These are phyloP conservation scores for Madurella fahalii DNA, from an alignment of 2,329 filamentous ascomycete genomes.

Conservation along the genomic window DNA sequence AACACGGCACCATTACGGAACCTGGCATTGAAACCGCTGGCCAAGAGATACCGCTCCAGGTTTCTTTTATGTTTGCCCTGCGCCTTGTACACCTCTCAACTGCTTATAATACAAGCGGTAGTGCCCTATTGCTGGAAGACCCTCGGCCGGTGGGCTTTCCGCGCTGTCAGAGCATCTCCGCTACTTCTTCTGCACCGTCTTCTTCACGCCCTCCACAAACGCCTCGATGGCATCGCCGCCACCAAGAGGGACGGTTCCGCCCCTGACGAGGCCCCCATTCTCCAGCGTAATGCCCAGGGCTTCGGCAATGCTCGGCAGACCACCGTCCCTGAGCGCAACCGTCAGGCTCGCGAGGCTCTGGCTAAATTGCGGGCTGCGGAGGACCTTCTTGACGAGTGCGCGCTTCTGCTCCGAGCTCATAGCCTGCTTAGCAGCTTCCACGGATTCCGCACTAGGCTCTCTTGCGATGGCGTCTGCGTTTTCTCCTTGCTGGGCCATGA, in stretches of 20 bases:
- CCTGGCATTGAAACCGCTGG: too few species aligned
- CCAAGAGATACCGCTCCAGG: too few species aligned
- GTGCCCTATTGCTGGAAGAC: too few species aligned
- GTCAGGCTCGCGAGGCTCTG: slow-evolving; percentile 84
- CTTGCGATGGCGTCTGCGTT: slow-evolving; percentile 52
- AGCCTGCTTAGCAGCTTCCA: slow-evolving; percentile 69
- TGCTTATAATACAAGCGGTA: not conserved
- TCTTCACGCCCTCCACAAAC: slow-evolving; percentile 86
- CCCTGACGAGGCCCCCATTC: slow-evolving; percentile 76
- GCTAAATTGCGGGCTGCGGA: slow-evolving; percentile 84
- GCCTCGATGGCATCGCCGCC: slow-evolving; percentile 85
- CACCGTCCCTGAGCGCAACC: slow-evolving; percentile 83
- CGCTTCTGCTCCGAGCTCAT: slow-evolving; percentile 75
- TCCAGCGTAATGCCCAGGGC: slow-evolving; percentile 75
- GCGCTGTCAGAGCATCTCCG: too few species aligned
- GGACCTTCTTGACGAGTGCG: slow-evolving; percentile 70
- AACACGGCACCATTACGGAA: too few species aligned
- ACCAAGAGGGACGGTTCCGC: slow-evolving; percentile 77
- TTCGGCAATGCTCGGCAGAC: slow-evolving; percentile 83
- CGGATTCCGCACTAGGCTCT: slow-evolving; percentile 64
- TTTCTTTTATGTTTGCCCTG: too few species aligned
- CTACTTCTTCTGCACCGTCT: slow-evolving; percentile 60
- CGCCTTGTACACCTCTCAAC: too few species aligned
- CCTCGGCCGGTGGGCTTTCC: too few species aligned
- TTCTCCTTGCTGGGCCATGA: slow-evolving; percentile 66